These are phyloP conservation scores for Stemphylium lycopersici DNA, from an alignment of 2,329 filamentous ascomycete species.

Conservation along the genomic window DNA sequence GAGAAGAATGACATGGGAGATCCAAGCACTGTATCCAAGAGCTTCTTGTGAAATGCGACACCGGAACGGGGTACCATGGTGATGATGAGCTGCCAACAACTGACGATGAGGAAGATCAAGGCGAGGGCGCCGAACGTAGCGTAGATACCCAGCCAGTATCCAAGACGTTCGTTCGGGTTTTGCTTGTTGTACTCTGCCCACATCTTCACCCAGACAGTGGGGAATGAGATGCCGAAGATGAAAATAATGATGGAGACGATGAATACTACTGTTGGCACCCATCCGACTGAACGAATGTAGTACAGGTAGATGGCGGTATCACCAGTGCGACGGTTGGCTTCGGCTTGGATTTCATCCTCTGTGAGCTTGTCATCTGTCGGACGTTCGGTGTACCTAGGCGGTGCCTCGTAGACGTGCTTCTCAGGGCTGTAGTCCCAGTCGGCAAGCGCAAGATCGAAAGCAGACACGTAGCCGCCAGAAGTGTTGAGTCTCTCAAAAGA, in stretches of 20 bases:
- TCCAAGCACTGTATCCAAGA: slow-evolving; percentile 57
- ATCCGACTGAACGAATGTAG: slow-evolving; percentile 41
- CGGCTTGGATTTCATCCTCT: slow-evolving; percentile 40
- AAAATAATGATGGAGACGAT: slow-evolving; percentile 41
- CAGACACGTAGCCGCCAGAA: slow-evolving; percentile 42
- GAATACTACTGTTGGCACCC: slow-evolving; percentile 39
- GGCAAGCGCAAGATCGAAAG: slow-evolving; percentile 41
- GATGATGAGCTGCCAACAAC: slow-evolving; percentile 56
- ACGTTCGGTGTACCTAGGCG: slow-evolving; percentile 38
- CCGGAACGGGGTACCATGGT: slow-evolving; percentile 62
- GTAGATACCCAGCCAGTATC: slow-evolving; percentile 44
- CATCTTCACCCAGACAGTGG: slow-evolving; percentile 56
- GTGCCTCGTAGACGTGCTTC: slow-evolving; percentile 39
- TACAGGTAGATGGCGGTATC: slow-evolving; percentile 44
- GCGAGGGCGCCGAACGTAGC: slow-evolving; percentile 35
- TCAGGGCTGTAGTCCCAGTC: slow-evolving; percentile 41
- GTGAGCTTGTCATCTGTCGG: slow-evolving; percentile 27
- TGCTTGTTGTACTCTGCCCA: slow-evolving; percentile 54
- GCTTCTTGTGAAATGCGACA: slow-evolving; percentile 55
- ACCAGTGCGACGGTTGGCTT: slow-evolving; percentile 40
- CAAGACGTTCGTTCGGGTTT: slow-evolving; percentile 46
- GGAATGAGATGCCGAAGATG: slow-evolving; percentile 43
- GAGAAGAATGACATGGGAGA: slow-evolving; percentile 54
- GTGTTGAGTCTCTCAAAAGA: slow-evolving; percentile 47
- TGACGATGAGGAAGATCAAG: slow-evolving; percentile 37